Evolutionary conservation across 495 filamentous ascomycete species (phyloP).

Genomic region (Penicillium taxi): DNA sequence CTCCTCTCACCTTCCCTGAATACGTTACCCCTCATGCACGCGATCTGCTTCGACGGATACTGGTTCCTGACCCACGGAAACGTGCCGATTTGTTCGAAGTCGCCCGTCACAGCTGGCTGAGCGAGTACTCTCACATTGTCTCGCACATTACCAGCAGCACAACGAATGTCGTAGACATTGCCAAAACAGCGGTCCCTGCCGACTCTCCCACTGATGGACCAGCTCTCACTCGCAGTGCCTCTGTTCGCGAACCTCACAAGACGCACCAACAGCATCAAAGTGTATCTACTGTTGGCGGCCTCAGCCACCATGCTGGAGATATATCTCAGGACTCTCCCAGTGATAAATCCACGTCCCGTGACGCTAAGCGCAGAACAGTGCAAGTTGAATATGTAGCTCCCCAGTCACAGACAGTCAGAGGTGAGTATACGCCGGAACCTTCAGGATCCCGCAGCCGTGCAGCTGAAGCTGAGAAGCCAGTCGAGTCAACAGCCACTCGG

Average conservation of each 20-base stretch:
- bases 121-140: constrained; percentile 89
- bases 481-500: constrained; percentile 5
- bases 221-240: constrained; percentile 70
- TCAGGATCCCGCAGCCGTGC: constrained; percentile 14
- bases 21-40: constrained; percentile 96
- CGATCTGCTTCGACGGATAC: constrained; percentile 82
- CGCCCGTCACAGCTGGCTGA: constrained; percentile 95
- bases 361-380: constrained; percentile 87
- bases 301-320: constrained; percentile 67
- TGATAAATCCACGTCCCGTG: constrained; percentile 53
- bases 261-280: constrained; percentile 50
- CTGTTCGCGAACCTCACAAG: constrained; percentile 82
- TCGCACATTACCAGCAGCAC: constrained; percentile 94
- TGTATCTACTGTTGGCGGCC: constrained; percentile 53
- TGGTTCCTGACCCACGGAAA: constrained; percentile 94
- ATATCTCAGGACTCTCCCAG: constrained; percentile 59
- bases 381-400: constrained; percentile 98
- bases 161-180: constrained; percentile 78
- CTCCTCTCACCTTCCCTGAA: constrained; percentile 95
- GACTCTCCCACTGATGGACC: constrained; percentile 51
- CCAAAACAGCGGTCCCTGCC: constrained; percentile 63
- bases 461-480: constrained; percentile 8
- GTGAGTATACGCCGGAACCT: constrained; percentile 36
- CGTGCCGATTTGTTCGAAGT: constrained; percentile 96
- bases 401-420: constrained; percentile 66